These are phyloP conservation scores for Globisporangium canariense DNA, from an alignment of 352 stramenopile genomes.

Conservation along the genomic window DNA sequence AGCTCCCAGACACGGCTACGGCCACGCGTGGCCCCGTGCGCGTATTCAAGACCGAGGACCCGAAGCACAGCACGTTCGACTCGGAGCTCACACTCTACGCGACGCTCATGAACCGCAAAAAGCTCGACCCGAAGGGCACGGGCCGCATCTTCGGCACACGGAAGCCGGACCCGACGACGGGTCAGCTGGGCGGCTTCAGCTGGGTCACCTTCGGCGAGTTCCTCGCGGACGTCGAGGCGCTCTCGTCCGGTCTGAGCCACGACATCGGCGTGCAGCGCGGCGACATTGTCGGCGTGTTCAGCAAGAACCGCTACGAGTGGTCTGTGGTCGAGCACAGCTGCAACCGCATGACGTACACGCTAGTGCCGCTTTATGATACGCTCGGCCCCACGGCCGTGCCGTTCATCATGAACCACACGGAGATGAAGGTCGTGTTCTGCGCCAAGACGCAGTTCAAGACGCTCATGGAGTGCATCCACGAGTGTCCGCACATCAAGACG, in stretches of 20 bases:
- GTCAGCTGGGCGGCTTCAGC: slow-evolving; percentile 36
- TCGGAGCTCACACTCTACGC: slow-evolving; percentile 46
- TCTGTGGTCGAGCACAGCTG: slow-evolving; percentile 54
- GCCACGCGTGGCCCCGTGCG: slow-evolving; percentile 27
- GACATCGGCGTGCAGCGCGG: slow-evolving; percentile 31
- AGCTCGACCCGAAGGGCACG: slow-evolving; percentile 44
- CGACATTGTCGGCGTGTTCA: slow-evolving; percentile 66
- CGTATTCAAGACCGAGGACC: slow-evolving; percentile 17
- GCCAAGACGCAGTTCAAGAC: slow-evolving; percentile 50
- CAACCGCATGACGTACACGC: slow-evolving; percentile 65
- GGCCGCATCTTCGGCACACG: slow-evolving; percentile 58
- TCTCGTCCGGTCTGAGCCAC: slow-evolving; percentile 37
- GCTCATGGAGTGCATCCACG: slow-evolving; percentile 40
- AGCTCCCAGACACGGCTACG: slow-evolving; percentile 19
- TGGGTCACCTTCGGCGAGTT: slow-evolving; percentile 67
- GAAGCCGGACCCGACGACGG: slow-evolving; percentile 31
- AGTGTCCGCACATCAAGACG: slow-evolving; percentile 49
- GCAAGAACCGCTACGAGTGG: slow-evolving; percentile 74
- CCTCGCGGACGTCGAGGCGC: slow-evolving; percentile 39
- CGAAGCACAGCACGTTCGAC: slow-evolving; percentile 23
- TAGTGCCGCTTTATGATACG: slow-evolving; percentile 83
- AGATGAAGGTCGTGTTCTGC: slow-evolving; percentile 71
- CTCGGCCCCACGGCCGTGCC: slow-evolving; percentile 61
- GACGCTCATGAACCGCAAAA: slow-evolving; percentile 37
- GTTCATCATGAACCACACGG: slow-evolving; percentile 77